Percentiles rank a stretch among this genome's conserved stretches.
Evolutionary conservation across 441 rosid species (phyloP).

Genomic region (Viola pubescens): DNA sequence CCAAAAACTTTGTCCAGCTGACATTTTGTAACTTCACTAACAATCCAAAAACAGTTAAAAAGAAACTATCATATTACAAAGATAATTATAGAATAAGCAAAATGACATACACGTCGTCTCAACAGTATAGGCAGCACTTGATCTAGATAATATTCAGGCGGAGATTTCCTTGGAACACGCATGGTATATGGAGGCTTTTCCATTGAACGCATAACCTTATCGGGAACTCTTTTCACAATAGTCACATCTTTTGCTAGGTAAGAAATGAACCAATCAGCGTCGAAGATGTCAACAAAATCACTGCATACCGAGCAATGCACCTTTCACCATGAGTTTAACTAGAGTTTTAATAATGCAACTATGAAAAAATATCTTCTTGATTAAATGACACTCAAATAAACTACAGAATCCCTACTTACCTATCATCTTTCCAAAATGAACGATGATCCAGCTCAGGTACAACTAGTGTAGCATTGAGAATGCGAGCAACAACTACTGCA

Average conservation of each 20-base stretch:
- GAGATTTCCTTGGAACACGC: conserved; percentile 96
- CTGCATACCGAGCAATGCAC: conserved; percentile 43
- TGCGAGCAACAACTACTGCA: conserved; percentile 91
- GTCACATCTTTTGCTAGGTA: conserved; percentile 86
- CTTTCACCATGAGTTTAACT: background rate
- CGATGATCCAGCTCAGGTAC: conserved; percentile 95
- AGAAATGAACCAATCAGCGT: conserved; percentile 85
- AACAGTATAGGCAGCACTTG: conserved; percentile 84
- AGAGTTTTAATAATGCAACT: background rate
- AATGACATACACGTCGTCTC: conserved; percentile 62
- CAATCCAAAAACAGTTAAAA: background rate
- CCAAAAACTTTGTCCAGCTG: no score
- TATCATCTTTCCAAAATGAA: conserved; percentile 93
- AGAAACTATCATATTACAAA: background rate
- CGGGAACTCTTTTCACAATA: conserved; percentile 88
- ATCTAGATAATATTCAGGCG: conserved; percentile 86
- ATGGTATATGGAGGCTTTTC: conserved; percentile 92
- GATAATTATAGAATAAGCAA: conserved; percentile 2
- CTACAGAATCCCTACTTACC: conserved; percentile 37
- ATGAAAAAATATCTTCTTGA: background rate
- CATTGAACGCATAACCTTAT: conserved; percentile 84
- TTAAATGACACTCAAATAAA: background rate
- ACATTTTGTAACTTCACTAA: no score
- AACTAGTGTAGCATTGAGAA: conserved; percentile 92
- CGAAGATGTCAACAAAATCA: conserved; percentile 81